phyloP scores from a whole-genome alignment of 179 eudicot species.

The Nepenthes alata region DNA sequence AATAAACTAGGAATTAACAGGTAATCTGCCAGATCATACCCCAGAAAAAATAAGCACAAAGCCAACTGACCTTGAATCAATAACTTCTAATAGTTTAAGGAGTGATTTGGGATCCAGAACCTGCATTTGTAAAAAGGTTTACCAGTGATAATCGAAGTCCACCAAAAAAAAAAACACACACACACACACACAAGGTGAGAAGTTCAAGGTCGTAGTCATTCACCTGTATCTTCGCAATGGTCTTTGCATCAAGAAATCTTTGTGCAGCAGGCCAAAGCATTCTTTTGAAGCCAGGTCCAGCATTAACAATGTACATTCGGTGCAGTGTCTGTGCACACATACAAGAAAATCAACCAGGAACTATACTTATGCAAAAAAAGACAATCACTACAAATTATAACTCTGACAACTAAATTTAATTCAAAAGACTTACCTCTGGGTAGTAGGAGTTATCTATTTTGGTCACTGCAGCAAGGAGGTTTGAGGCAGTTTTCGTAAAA shows the following conservation, averaged over 20 bases:
- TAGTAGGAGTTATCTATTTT: conserved; percentile 56
- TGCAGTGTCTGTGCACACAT: conserved; percentile 4
- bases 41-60: conserved; percentile 1
- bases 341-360: background rate
- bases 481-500: conserved; percentile 49
- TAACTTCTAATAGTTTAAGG: conserved; percentile 35
- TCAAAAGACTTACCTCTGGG: conserved; percentile 43
- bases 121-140: conserved; percentile 14
- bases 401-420: background rate
- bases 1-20: conserved; percentile 7
- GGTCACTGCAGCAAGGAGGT: conserved; percentile 42
- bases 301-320: conserved; percentile 18
- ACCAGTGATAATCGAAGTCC: conserved; percentile 1
- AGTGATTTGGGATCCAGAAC: conserved; percentile 61
- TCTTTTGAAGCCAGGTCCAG: conserved; percentile 34
- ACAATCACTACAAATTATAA: background rate
- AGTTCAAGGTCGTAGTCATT: background rate
- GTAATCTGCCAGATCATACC: conserved; percentile 1
- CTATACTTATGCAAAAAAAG: background rate
- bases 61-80: conserved; percentile 44
- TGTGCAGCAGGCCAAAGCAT: conserved; percentile 76
- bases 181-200: no score
- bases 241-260: conserved; percentile 57
- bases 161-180: background rate
- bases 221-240: conserved; percentile 60